Base-by-base conservation (phyloP, 2,329 filamentous ascomycete genomes). In the Raffaelea albimanens region DNA sequence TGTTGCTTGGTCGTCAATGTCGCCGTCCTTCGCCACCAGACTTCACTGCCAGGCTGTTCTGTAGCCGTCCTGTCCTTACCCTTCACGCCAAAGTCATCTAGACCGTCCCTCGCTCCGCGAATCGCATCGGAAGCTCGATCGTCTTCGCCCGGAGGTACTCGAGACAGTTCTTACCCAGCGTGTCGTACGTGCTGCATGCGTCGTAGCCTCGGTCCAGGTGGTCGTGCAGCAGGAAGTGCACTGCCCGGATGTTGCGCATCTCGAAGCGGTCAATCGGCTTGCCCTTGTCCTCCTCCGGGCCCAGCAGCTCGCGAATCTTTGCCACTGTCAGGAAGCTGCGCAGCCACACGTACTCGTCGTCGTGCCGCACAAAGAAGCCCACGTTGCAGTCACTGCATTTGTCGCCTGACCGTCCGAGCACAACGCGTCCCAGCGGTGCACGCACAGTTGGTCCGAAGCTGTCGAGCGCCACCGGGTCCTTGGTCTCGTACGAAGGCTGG, bases 171-270 rank as follows among this genome's bases (percentile, higher is more conserved):
- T 73, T 73, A 0, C 69, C 70, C 14, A 73, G 55, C 1, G 64
- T 67, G 54, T 73, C 70, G 41, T 71, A 69, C 1, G 62, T 62
- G 43, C 59, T 62, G 33, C 64, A 68, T 4, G 66, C 64, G 45
- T 68, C 63, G 55, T 67, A 69, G 0, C 68, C 67, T 0, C 67
- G 59, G 45, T 71, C 67, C 8, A 72, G 57, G 52, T 71, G 69
- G 52, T 72, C 70, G 47, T 71, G 63, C 20, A 73, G 54, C 38
- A 71, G 53, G 50, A 64, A 65, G 45, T 64, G 62, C 33, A 64
- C 62, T 9, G 50, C 50, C 16, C 48, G 44, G 44, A 52, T 40
- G 44, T 48, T 31, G 23, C 45, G 52, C 33, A 54, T 18, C 48
- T 54, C 50, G 46, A 49, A 54, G 31, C 50, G 52, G 33, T 52